phyloP scores from a whole-genome alignment of 2,329 filamentous ascomycete genomes.

The Penicillium sp. region DNA sequence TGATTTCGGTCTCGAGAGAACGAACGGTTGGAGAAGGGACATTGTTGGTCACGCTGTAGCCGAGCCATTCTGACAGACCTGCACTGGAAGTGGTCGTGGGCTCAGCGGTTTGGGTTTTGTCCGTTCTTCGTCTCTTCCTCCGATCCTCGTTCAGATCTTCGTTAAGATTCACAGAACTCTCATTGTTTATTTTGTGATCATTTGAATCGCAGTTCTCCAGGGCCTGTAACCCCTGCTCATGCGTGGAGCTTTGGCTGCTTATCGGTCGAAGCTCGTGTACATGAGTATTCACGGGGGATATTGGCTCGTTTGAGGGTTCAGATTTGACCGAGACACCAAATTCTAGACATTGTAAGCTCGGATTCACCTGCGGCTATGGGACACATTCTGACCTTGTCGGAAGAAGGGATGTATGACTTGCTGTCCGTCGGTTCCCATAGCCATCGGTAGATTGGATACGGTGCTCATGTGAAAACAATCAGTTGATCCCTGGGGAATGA shows the following conservation, averaged over 20 bases:
- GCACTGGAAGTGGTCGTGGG: slow-evolving; percentile 4
- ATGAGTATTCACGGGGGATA: neutral
- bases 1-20: neutral
- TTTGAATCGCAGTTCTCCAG: neutral
- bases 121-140: slow-evolving; percentile 38
- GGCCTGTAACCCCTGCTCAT: neutral
- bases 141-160: slow-evolving; percentile 34
- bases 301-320: slow-evolving; percentile 1
- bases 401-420: slow-evolving; percentile 44
- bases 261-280: neutral
- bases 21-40: neutral
- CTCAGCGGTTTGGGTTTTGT: slow-evolving; percentile 13
- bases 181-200: neutral
- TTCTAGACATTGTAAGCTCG: slow-evolving; percentile 14
- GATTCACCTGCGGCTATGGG: neutral
- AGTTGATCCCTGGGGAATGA: slow-evolving; percentile 21
- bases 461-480: slow-evolving; percentile 25
- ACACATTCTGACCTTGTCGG: slow-evolving; percentile 33
- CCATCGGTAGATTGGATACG: slow-evolving; percentile 29
- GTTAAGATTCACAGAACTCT: slow-evolving; percentile 7
- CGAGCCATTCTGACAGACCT: slow-evolving; percentile 19
- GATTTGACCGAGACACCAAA: slow-evolving; percentile 9
- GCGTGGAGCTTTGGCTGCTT: neutral
- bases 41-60: neutral
- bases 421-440: slow-evolving; percentile 40